Evolutionary conservation across 345 rosid genomes (phyloP).

Genomic region (Eucalyptus virginea): DNA sequence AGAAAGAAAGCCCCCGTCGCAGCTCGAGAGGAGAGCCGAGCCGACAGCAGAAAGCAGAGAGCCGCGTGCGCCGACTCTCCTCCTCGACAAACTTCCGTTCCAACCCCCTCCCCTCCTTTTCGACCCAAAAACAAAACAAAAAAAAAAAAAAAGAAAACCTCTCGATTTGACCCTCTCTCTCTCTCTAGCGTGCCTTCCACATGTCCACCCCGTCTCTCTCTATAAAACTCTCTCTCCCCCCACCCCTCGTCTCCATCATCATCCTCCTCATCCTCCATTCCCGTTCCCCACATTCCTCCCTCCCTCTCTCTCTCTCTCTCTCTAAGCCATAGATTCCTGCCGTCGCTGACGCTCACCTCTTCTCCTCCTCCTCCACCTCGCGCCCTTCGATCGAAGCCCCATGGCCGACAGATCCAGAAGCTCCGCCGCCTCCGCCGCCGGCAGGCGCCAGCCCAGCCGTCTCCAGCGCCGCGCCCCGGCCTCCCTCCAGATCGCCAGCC

Average conservation of each 20-base stretch:
- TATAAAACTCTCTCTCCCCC: background rate
- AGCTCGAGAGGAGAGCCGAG: background rate
- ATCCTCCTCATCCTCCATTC: background rate
- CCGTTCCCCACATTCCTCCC: background rate
- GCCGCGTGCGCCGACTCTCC: background rate
- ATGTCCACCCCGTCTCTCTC: background rate
- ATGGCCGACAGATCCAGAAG: conserved; percentile 19
- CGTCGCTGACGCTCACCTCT: background rate
- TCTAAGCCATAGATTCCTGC: background rate
- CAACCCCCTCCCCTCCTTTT: too few species aligned
- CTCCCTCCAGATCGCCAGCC: conserved; percentile 35
- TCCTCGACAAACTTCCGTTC: background rate
- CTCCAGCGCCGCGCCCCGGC: conserved; percentile 75
- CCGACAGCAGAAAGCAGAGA: background rate
- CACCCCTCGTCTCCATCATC: background rate
- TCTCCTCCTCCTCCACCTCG: background rate
- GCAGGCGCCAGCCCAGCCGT: conserved; percentile 42
- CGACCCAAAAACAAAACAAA: rapidly evolving
- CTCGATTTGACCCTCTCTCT: background rate
- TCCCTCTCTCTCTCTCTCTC: background rate
- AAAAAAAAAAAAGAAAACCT: too few species aligned
- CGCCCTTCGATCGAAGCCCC: background rate
- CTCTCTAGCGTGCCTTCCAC: background rate
- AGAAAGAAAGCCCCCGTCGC: background rate
- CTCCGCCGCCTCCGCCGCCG: background rate